Conservation (phyloP, 2,329 filamentous ascomycete genomes). For the Lecanicillium sp. region DNA sequence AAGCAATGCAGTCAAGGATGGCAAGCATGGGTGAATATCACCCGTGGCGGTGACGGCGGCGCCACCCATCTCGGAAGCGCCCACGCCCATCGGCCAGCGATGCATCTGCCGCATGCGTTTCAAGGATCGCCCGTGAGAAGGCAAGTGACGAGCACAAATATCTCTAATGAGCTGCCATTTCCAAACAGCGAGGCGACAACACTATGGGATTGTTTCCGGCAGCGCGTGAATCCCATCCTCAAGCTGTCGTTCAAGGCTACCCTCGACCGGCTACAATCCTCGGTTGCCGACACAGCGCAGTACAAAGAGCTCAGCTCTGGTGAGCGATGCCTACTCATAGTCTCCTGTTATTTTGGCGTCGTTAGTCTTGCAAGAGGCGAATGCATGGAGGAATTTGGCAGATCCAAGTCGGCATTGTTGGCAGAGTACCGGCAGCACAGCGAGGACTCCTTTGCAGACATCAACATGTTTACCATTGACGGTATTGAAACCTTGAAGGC, state of each 20-base stretch:
- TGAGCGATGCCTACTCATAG: background rate
- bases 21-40: constrained; percentile 1
- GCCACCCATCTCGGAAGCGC: background rate
- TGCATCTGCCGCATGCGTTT: background rate
- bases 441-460: background rate
- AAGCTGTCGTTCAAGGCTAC: background rate
- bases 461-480: background rate
- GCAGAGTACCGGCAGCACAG: too few relatives aligned
- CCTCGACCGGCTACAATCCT: background rate
- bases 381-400: background rate
- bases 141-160: too few relatives aligned
- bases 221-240: background rate
- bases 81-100: background rate
- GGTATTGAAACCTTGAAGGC: background rate
- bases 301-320: background rate
- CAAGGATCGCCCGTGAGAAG: background rate
- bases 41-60: background rate
- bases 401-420: background rate
- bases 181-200: background rate
- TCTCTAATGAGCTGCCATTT: too few relatives aligned
- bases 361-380: background rate
- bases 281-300: too few relatives aligned
- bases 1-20: background rate
- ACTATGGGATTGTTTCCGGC: background rate
- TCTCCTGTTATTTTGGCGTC: background rate